Base-by-base conservation (phyloP, 345 rosid genomes). In the Arabis hirsuta region DNA sequence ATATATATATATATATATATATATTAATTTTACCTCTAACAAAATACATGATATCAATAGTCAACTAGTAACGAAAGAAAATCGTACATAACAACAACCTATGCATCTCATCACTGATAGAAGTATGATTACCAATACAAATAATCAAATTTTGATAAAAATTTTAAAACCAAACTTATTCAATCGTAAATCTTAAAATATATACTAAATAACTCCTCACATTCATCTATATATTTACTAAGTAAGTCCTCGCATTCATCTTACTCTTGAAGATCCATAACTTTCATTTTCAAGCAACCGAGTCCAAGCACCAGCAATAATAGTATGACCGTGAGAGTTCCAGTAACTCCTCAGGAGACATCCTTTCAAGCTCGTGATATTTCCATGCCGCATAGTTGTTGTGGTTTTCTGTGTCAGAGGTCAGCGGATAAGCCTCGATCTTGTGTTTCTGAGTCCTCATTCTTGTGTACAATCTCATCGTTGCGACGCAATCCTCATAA, bases 221-320 rank as follows among this genome's bases (percentile, higher is more conserved):
- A 27, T 14, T 3, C 24, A 44, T 68, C 0, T 29, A 29, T 29
- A 29, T 29, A 29, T 4, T 29, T 3, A 32, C 8, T 32, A 32
- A 12, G 14, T 58, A 58, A 46, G 4, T 34, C 13, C 7, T 55
- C 6, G 4, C 38, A 27, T 14, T 3, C 24, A 44, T 68, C 0
- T 45, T 20, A 46, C 20, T 32, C 6, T 46, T 19, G 34, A 10
- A 45, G 45, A 55, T 57, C 10, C 19, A 36, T 57, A 69, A 47
- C 6, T 47, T 45, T 69, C 1, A 13, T n/a, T 14, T 41, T 72
- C 31, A 73, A 44, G 71, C 36, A 19, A 56, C 10, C 7, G 87
- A 82, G 58, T 92, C 98, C 77, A 92, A 67, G 78, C 98, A 92
- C 96, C 98, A 92, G 9, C 98, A 92, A 74, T 90, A 87, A 72